Evolutionary conservation across 192 early-diverging fungal species (phyloP).

Genomic region (Coemansia sp.): DNA sequence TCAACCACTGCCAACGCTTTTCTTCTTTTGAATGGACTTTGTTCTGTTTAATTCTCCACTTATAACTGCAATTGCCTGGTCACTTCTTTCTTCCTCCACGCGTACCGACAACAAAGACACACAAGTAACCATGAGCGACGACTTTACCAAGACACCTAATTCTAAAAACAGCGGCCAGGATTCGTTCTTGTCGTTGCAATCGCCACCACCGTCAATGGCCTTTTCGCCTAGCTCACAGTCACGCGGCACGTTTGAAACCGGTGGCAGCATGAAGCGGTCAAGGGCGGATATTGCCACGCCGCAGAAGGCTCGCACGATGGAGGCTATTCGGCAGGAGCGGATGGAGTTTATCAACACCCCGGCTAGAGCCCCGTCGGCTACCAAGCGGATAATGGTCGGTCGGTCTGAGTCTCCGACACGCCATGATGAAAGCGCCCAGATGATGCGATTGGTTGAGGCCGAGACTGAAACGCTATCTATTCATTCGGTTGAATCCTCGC

Average conservation of each 20-base stretch:
- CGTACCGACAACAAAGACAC: background rate
- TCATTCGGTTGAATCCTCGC: background rate
- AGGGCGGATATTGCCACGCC: constrained; percentile 48
- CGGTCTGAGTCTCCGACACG: constrained; percentile 27
- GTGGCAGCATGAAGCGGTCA: constrained; percentile 24
- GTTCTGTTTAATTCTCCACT: constrained; percentile 7
- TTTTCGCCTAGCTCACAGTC: constrained; percentile 3
- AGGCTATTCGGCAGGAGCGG: constrained; percentile 23
- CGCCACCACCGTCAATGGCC: constrained; percentile 1
- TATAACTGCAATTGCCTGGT: constrained; percentile 7
- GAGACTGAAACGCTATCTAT: constrained; percentile 8
- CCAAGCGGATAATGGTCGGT: constrained; percentile 25
- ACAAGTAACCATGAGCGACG: background rate
- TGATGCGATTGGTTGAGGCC: constrained; percentile 2
- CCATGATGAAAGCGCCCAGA: constrained; percentile 2
- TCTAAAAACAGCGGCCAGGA: background rate
- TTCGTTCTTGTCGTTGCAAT: background rate
- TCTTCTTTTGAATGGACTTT: constrained; percentile 6
- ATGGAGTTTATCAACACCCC: constrained; percentile 41
- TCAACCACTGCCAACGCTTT: background rate
- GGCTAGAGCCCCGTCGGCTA: constrained; percentile 34
- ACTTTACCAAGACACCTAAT: constrained; percentile 1
- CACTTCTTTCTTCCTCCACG: background rate
- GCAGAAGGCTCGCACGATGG: constrained; percentile 22
- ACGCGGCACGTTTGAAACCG: background rate